Conservation (phyloP, 208 protist genomes). For the Crithidia expoeki region DNA sequence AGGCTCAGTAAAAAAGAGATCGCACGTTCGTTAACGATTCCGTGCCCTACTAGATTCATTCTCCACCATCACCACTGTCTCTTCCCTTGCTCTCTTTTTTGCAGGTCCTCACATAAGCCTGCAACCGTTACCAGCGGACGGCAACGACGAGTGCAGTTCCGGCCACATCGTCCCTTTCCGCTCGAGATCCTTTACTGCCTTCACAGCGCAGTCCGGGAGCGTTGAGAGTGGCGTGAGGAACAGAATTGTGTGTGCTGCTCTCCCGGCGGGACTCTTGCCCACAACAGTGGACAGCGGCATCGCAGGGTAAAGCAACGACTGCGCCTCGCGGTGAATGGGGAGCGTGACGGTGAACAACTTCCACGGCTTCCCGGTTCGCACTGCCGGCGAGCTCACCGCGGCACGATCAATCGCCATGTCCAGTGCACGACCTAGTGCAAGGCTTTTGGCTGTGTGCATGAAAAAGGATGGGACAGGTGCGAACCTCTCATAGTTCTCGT, state of each 20-base stretch:
- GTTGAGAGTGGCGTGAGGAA: constrained; percentile 33
- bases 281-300: constrained; percentile 55
- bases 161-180: constrained; percentile 13
- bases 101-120: constrained; percentile 7
- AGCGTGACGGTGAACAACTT: constrained; percentile 49
- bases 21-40: too few species aligned
- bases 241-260: constrained; percentile 22
- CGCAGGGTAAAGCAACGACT: constrained; percentile 47
- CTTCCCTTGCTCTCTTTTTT: background rate
- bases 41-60: too few species aligned
- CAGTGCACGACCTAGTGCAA: constrained; percentile 60
- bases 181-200: constrained; percentile 34
- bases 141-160: constrained; percentile 12
- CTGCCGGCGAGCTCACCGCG: constrained; percentile 39
- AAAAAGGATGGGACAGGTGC: constrained; percentile 70
- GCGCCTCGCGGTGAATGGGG: constrained; percentile 34
- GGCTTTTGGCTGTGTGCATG: constrained; percentile 60
- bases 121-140: constrained; percentile 14
- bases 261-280: constrained; percentile 32
- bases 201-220: constrained; percentile 38
- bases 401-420: constrained; percentile 71
- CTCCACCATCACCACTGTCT: background rate
- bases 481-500: constrained; percentile 25
- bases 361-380: constrained; percentile 45
- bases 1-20: too few species aligned